Conservation (phyloP, 139 green algal species). For the Haematococcus sp. region DNA sequence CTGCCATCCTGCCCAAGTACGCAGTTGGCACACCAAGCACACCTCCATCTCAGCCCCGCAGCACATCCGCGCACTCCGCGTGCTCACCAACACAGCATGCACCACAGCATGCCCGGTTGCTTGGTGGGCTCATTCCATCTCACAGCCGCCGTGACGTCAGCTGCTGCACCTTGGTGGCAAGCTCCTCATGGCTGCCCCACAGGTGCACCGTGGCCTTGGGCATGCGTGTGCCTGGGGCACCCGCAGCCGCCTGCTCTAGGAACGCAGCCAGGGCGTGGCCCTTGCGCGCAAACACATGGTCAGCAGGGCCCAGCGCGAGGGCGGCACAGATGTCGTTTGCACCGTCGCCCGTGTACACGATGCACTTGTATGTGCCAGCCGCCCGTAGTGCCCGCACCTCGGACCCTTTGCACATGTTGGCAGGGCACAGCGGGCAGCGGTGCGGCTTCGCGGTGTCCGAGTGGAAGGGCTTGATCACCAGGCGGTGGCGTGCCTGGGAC, state of each 20-base stretch:
- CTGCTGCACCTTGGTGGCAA: constrained; percentile 16
- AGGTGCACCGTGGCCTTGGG: constrained; percentile 36
- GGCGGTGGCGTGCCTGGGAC: constrained; percentile 19
- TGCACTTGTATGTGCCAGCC: constrained; percentile 27
- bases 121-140: too few relatives aligned
- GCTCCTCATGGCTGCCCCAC: constrained; percentile 57
- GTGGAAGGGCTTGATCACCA: constrained; percentile 28
- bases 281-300: constrained; percentile 66
- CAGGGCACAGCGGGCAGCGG: constrained; percentile 69
- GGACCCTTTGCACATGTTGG: constrained; percentile 80
- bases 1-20: too few relatives aligned
- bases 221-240: not conserved
- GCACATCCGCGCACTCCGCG: too few relatives aligned
- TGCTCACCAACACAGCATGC: too few relatives aligned
- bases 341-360: constrained; percentile 77
- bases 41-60: too few relatives aligned
- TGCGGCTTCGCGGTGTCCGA: constrained; percentile 33
- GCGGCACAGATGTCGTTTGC: constrained; percentile 80
- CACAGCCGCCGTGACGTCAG: not conserved
- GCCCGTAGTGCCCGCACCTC: constrained; percentile 52
- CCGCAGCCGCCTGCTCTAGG: constrained; percentile 6
- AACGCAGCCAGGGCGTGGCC: constrained; percentile 39
- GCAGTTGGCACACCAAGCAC: too few relatives aligned
- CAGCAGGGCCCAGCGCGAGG: constrained; percentile 53
- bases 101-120: too few relatives aligned